phyloP scores from a whole-genome alignment of 108 stramenopile genomes.

The Cyclotella kingstonii region DNA sequence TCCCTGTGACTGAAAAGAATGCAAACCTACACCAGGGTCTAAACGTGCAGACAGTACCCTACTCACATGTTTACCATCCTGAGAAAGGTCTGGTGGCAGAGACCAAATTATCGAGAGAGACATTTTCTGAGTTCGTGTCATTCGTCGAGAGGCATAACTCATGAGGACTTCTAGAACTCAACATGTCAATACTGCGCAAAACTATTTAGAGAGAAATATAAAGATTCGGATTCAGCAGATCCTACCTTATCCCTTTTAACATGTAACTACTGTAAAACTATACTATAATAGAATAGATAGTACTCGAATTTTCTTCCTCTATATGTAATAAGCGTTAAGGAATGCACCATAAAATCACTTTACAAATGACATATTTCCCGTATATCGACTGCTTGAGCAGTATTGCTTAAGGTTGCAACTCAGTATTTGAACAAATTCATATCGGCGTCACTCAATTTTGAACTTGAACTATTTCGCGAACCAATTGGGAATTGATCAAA shows the following conservation, averaged over 20 bases:
- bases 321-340: no score
- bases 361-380: no score
- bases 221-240: no score
- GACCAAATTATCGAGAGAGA: slow-evolving; percentile 47
- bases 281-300: no score
- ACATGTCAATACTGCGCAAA: no score
- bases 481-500: slow-evolving; percentile 29
- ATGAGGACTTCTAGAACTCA: no score
- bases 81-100: slow-evolving; percentile 62
- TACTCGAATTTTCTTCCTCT: no score
- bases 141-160: slow-evolving; percentile 30
- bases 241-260: no score
- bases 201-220: no score
- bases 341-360: no score
- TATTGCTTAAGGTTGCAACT: not conserved
- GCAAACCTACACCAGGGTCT: slow-evolving; percentile 70
- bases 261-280: no score
- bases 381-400: no score
- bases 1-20: slow-evolving; percentile 67
- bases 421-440: slow-evolving; percentile 47
- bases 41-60: slow-evolving; percentile 55
- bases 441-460: slow-evolving; percentile 33
- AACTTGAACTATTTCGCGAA: slow-evolving; percentile 5
- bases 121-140: slow-evolving; percentile 29
- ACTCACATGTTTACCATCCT: slow-evolving; percentile 68